A percentile compares a stretch with the other conserved stretches of the same genome.
Conservation (phyloP, 441 rosid species). For the Biscutella laevigata region DNA sequence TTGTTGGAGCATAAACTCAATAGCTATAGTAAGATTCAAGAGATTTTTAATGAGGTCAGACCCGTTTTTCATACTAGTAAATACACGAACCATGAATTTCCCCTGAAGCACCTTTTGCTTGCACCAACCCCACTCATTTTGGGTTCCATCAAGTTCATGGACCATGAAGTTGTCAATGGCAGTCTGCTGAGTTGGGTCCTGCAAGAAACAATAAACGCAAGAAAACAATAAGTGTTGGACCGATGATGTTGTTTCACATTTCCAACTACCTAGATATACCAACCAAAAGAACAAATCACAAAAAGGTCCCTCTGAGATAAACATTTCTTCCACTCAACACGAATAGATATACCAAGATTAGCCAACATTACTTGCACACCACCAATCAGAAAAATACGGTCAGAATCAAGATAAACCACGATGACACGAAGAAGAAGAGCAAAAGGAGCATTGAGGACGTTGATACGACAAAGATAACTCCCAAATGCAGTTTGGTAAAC, state of each 20-base stretch:
- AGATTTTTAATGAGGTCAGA: too few relatives aligned
- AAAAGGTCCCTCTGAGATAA: neutral
- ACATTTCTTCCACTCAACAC: neutral
- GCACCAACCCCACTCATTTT: conserved; percentile 3
- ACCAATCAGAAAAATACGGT: conserved; percentile 82
- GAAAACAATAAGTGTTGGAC: neutral
- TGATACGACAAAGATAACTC: conserved; percentile 60
- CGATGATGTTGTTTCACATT: conserved; percentile 6
- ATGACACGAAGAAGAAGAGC: conserved; percentile 90
- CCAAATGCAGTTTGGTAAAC: conserved; percentile 29
- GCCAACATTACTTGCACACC: conserved; percentile 62
- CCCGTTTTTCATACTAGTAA: neutral
- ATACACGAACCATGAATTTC: neutral
- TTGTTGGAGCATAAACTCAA: too few relatives aligned
- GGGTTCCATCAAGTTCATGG: conserved; percentile 1
- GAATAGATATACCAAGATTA: conserved; percentile 3
- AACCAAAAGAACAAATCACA: neutral
- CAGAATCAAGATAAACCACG: conserved; percentile 84
- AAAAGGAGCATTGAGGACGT: conserved; percentile 83
- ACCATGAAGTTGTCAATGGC: conserved; percentile 10
- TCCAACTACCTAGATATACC: conserved; percentile 13
- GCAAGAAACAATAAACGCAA: neutral
- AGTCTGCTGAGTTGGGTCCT: conserved; percentile 9
- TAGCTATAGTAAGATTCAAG: too few relatives aligned
- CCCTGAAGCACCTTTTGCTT: neutral